These are phyloP conservation scores for Lactarius tabidus DNA, from an alignment of 768 basidiomycete genomes.

Conservation along the genomic window DNA sequence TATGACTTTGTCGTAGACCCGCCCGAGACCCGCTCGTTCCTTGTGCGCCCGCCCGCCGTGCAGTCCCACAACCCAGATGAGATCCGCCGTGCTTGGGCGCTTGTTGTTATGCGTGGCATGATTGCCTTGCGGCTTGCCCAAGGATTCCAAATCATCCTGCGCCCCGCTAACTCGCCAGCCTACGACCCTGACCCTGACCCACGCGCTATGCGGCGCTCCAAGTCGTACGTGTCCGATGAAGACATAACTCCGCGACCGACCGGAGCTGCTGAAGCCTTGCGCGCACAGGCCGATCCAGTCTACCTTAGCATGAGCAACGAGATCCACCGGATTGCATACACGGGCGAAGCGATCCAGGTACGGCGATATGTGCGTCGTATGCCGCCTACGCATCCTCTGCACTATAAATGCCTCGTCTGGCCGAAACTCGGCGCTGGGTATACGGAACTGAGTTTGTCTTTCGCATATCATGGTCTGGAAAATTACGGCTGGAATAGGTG, in stretches of 20 bases:
- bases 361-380: conserved; percentile 77
- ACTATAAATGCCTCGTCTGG: conserved; percentile 92
- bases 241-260: conserved; percentile 49
- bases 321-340: conserved; percentile 89
- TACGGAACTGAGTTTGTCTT: conserved; percentile 69
- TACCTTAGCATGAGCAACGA: conserved; percentile 95
- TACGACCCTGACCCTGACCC: conserved; percentile 32
- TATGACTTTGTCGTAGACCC: conserved; percentile 89
- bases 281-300: conserved; percentile 61
- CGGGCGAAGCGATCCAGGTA: conserved; percentile 87
- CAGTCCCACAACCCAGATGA: conserved; percentile 50
- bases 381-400: conserved; percentile 56
- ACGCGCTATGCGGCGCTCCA: conserved; percentile 43
- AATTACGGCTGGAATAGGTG: conserved; percentile 87
- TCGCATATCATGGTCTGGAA: conserved; percentile 74
- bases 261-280: conserved; percentile 64
- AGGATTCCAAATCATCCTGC: conserved; percentile 90
- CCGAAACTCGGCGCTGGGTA: conserved; percentile 86
- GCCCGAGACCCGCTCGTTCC: conserved; percentile 79
- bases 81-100: conserved; percentile 63
- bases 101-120: conserved; percentile 88
- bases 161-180: conserved; percentile 34
- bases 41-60: conserved; percentile 62
- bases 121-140: conserved; percentile 87
- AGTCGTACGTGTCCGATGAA: conserved; percentile 57